Base-by-base conservation (phyloP, 2,329 filamentous ascomycete species). In the Claviceps sp. region DNA sequence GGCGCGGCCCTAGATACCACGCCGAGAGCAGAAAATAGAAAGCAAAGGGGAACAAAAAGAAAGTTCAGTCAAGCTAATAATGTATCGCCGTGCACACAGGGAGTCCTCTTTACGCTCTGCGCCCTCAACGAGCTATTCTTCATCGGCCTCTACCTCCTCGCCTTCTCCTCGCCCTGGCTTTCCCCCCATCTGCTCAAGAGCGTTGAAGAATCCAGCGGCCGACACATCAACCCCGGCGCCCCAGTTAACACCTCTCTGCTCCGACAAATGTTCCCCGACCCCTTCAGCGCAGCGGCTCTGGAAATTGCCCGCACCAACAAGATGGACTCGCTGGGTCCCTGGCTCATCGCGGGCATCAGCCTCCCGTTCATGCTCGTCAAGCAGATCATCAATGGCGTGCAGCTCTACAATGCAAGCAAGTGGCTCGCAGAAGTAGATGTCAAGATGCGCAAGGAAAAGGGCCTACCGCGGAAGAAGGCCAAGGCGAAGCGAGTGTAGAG, bases 131-230 rank as follows among this genome's bases (percentile, higher is more conserved):
- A 98, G 71, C 72, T 90, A 58, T 98, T 96, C 78, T 98, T 98
- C 77, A 96, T 98, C 65, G 90, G 89, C 34, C 82, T 98, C 56
- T 98, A 98, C 73, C 85, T 98, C 51, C 84, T 98, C 54, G 96
- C 90, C 62, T 98, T 98, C 76, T 94, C 87, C 54, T 95, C 88
- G 53, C 91, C 91, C 2, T 79, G 83, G 40, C 81, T 97, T 52
- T 93, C 89, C 1, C 91, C 93, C 1, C 88, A 88, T 53, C 84
- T 97, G 50, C 82, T 84, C 56, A 73, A 81, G 61, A 73, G 79
- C 13, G 74, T 81, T 42, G 76, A 81, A 56, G 72, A 76, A 50
- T 70, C 74, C 44, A 65, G 63, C 51, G 73, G 74, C 51, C 73
- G 72, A 50, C 70, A 71, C 47, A 78, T 81, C 57, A 72, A 84